phyloP scores from a whole-genome alignment of 31 red algal genomes.

The Pterothamnion heteromorphum region DNA sequence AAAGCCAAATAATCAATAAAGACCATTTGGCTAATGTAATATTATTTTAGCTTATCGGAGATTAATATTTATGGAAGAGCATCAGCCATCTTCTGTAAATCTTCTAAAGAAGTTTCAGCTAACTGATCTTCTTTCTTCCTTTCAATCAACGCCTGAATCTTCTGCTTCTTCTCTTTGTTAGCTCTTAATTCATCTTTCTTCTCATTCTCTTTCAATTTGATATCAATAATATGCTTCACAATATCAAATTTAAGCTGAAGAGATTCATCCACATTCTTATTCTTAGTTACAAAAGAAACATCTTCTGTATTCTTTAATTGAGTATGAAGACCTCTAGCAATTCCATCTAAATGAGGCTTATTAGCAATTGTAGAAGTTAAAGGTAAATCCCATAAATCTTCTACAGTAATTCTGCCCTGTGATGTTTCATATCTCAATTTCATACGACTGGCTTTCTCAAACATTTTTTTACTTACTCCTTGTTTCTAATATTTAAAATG shows the following conservation, averaged over 20 bases:
- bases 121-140: neutral
- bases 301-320: neutral
- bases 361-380: neutral
- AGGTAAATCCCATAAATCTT: neutral
- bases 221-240: neutral
- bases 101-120: neutral
- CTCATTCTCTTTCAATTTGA: neutral
- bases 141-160: neutral
- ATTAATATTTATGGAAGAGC: too few relatives aligned
- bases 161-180: neutral
- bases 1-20: too few relatives aligned
- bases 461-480: too few relatives aligned
- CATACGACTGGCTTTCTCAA: too few relatives aligned
- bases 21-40: too few relatives aligned
- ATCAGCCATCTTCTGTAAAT: neutral
- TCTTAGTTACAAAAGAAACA: neutral
- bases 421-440: too few relatives aligned
- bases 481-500: too few relatives aligned
- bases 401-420: neutral
- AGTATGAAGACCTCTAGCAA: neutral
- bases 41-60: too few relatives aligned
- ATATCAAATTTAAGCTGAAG: neutral
- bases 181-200: neutral
- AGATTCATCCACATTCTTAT: neutral
- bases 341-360: neutral